A percentile compares a stretch with the other conserved stretches of the same genome.
Evolutionary conservation across 257 asterid species (phyloP).

Genomic region (Lycium ferocissimum): DNA sequence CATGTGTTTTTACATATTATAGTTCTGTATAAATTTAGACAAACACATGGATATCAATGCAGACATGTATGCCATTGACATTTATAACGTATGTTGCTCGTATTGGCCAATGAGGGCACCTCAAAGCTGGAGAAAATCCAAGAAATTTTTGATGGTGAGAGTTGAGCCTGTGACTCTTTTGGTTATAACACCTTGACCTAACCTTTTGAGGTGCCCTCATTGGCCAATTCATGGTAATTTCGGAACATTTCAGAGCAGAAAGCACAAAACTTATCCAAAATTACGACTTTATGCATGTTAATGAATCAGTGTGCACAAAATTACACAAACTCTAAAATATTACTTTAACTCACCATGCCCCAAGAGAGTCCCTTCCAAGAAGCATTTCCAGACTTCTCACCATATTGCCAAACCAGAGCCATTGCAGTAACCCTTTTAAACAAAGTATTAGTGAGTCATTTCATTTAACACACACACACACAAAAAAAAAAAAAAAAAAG

Average conservation of each 20-base stretch:
- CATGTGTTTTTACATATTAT: not conserved
- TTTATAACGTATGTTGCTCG: not conserved
- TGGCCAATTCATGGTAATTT: not conserved
- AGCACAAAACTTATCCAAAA: not conserved
- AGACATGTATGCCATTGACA: not conserved
- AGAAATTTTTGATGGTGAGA: not conserved
- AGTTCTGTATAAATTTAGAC: not conserved
- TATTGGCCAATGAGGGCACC: too few species aligned
- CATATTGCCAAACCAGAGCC: constrained; percentile 98
- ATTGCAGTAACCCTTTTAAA: constrained; percentile 81
- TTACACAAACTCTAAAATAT: not conserved
- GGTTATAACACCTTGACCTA: not conserved
- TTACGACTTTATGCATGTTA: not conserved
- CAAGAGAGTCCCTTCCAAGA: constrained; percentile 99
- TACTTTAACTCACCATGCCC: constrained; percentile 86
- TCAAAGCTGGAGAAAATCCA: too few species aligned
- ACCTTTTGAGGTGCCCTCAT: not conserved
- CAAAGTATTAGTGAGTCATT: not conserved
- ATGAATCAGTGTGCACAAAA: not conserved
- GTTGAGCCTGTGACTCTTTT: not conserved
- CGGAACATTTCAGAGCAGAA: not conserved
- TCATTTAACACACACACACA: not conserved
- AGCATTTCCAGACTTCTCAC: constrained; percentile 79
- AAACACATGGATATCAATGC: not conserved
- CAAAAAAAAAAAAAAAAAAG: not conserved